Percentiles rank a stretch among this genome's conserved stretches.
These are phyloP conservation scores for Exophiala bonariae DNA, from an alignment of 2,329 filamentous ascomycete genomes.

Conservation along the genomic window DNA sequence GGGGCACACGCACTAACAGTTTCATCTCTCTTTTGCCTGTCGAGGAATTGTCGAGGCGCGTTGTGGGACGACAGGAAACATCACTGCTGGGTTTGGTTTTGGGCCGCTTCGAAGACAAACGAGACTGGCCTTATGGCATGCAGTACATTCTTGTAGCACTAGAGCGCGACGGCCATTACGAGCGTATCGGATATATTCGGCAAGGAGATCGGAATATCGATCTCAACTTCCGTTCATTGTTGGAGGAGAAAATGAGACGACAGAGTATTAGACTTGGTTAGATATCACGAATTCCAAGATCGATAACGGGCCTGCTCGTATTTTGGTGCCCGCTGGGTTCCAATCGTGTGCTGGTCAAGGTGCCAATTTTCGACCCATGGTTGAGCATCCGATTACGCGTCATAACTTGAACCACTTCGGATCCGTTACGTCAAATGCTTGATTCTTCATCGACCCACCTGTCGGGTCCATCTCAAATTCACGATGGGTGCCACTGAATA, in stretches of 20 bases:
- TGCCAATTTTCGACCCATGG: too few species aligned
- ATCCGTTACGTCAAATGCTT: too few species aligned
- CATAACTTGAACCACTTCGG: too few species aligned
- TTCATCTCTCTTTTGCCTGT: slow-evolving; percentile 1
- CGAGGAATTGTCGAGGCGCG: background rate
- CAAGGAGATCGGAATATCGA: slow-evolving; percentile 1
- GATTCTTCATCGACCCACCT: too few species aligned
- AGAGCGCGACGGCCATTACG: background rate
- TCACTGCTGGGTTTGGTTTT: background rate
- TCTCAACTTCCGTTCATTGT: background rate
- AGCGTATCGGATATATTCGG: background rate
- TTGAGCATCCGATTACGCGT: too few species aligned
- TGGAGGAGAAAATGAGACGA: background rate
- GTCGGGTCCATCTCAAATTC: too few species aligned
- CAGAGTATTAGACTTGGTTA: background rate
- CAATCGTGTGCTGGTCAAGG: too few species aligned
- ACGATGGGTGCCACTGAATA: too few species aligned
- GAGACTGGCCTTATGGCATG: slow-evolving; percentile 2
- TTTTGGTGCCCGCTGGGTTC: too few species aligned
- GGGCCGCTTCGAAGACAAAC: slow-evolving; percentile 2
- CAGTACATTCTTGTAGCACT: slow-evolving; percentile 2
- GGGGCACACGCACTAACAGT: slow-evolving; percentile 1
- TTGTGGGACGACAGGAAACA: background rate
- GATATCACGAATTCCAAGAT: too few species aligned
- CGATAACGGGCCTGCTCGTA: too few species aligned